These are phyloP conservation scores for Helenozyma baotianmanensis DNA, from an alignment of 805 yeast species.

Conservation along the genomic window DNA sequence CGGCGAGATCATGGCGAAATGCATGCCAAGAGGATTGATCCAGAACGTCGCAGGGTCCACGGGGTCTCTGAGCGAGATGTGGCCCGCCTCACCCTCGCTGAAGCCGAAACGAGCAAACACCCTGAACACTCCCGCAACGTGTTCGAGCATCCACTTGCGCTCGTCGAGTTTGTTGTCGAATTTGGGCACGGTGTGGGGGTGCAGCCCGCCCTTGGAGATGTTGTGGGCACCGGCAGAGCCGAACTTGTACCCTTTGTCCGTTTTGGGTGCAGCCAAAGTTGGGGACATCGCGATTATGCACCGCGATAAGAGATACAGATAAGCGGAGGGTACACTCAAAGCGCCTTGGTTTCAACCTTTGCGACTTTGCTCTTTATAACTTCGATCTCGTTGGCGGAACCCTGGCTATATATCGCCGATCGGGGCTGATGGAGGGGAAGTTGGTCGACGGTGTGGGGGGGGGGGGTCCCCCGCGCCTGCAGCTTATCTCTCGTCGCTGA, in stretches of 20 bases:
- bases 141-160: conserved; percentile 7
- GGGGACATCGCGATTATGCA: background rate
- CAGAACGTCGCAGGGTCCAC: conserved; percentile 11
- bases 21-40: conserved; percentile 10
- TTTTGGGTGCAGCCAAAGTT: background rate
- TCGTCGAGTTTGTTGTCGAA: conserved; percentile 4
- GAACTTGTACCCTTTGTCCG: conserved; percentile 5
- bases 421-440: too few relatives aligned
- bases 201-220: conserved; percentile 7
- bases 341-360: too few relatives aligned
- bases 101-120: conserved; percentile 10
- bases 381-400: too few relatives aligned
- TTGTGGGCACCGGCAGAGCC: conserved; percentile 7
- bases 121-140: conserved; percentile 7
- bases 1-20: conserved; percentile 8
- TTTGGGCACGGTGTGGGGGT: conserved; percentile 6
- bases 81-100: conserved; percentile 11
- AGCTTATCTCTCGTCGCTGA: too few relatives aligned
- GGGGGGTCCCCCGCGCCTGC: too few relatives aligned
- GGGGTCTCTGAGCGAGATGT: conserved; percentile 10
- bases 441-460: too few relatives aligned
- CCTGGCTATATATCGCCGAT: too few relatives aligned
- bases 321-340: too few relatives aligned
- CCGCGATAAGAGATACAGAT: too few relatives aligned
- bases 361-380: too few relatives aligned